Evolutionary conservation across 2,329 filamentous ascomycete genomes (phyloP).

Genomic region (Penicillium sp.): DNA sequence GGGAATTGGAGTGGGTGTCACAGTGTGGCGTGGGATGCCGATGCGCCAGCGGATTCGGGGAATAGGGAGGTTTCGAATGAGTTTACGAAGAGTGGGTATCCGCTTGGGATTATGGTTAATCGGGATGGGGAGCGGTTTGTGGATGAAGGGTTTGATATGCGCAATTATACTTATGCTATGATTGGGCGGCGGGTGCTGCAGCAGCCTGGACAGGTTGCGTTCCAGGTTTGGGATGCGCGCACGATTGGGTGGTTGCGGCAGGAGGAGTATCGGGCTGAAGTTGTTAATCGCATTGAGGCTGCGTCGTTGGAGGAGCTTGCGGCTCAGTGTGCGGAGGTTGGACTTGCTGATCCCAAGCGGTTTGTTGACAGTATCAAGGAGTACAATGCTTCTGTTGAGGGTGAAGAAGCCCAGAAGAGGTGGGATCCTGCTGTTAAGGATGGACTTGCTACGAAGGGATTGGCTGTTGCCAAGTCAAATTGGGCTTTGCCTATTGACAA

Average conservation of each 20-base stretch:
- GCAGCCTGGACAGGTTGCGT: slow-evolving; percentile 59
- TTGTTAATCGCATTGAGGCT: slow-evolving; percentile 55
- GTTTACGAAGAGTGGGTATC: slow-evolving; percentile 68
- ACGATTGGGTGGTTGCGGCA: slow-evolving; percentile 54
- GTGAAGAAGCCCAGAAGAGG: slow-evolving; percentile 46
- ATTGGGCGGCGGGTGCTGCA: slow-evolving; percentile 62
- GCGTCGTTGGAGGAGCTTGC: slow-evolving; percentile 57
- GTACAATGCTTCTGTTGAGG: slow-evolving; percentile 59
- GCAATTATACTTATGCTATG: slow-evolving; percentile 67
- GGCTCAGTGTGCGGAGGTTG: slow-evolving; percentile 43
- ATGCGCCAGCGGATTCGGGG: slow-evolving; percentile 55
- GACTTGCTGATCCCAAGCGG: slow-evolving; percentile 52
- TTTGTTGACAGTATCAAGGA: slow-evolving; percentile 56
- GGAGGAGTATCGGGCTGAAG: slow-evolving; percentile 63
- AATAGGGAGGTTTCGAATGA: slow-evolving; percentile 63
- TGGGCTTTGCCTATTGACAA: slow-evolving; percentile 62
- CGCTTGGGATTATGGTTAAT: slow-evolving; percentile 66
- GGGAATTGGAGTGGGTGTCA: slow-evolving; percentile 67
- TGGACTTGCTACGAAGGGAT: slow-evolving; percentile 45
- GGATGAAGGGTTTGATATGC: slow-evolving; percentile 63
- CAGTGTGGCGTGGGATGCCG: slow-evolving; percentile 64
- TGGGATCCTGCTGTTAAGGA: slow-evolving; percentile 64
- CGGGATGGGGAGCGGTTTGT: slow-evolving; percentile 60
- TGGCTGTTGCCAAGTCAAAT: slow-evolving; percentile 61
- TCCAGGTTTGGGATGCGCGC: slow-evolving; percentile 63